Percentiles rank a stretch among this genome's conserved stretches.
Conservation (phyloP, 1,284 basidiomycete genomes). For the Cystobasidiaceae sp. region DNA sequence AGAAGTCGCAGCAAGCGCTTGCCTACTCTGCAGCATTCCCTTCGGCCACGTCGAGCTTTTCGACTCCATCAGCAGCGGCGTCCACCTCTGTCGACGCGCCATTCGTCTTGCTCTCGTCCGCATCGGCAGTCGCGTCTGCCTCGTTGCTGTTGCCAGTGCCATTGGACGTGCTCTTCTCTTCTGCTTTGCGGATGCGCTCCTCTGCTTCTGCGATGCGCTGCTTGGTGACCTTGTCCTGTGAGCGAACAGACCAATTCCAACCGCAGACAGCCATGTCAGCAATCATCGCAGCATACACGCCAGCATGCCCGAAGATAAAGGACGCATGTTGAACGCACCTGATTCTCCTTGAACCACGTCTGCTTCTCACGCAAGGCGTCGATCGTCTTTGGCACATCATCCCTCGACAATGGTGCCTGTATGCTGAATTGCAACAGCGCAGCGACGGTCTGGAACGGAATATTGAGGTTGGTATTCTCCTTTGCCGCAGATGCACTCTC, state of each 20-base stretch:
- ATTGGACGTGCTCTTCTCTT: slow-evolving; percentile 14
- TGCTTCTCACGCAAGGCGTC: slow-evolving; percentile 92
- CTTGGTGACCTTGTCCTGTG: slow-evolving; percentile 55
- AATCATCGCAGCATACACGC: background rate
- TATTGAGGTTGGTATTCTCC: slow-evolving; percentile 54
- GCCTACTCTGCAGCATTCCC: too few species aligned
- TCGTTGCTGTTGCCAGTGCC: background rate
- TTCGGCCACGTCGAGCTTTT: too few species aligned
- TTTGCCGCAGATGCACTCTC: slow-evolving; percentile 46
- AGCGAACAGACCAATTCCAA: background rate
- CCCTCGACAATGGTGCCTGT: slow-evolving; percentile 71
- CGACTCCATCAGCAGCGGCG: slow-evolving; percentile 3
- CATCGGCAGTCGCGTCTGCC: slow-evolving; percentile 22
- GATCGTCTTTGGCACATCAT: slow-evolving; percentile 76
- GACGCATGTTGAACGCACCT: slow-evolving; percentile 50
- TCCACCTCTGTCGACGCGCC: slow-evolving; percentile 10
- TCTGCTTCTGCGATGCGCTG: slow-evolving; percentile 55
- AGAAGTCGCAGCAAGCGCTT: too few species aligned
- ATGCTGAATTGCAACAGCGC: slow-evolving; percentile 86
- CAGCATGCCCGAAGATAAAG: slow-evolving; percentile 53
- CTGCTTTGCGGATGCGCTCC: slow-evolving; percentile 46
- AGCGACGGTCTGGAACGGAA: slow-evolving; percentile 78
- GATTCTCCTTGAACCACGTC: slow-evolving; percentile 77
- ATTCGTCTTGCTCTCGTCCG: slow-evolving; percentile 11
- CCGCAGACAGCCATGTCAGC: background rate